Base-by-base conservation (phyloP, 78 protist genomes). In the Dictyostelium capitatum region DNA sequence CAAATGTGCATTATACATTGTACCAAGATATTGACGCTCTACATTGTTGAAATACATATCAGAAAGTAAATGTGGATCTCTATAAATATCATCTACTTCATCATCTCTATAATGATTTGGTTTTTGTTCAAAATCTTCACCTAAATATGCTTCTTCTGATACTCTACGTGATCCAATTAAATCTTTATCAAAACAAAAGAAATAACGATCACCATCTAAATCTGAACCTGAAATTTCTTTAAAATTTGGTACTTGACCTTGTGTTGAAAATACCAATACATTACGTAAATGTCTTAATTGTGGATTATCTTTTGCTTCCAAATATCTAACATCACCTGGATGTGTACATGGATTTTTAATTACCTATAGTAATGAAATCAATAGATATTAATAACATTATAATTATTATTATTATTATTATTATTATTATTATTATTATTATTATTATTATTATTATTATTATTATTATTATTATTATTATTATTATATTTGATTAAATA, bases 131-230 rank as follows among this genome's bases (percentile, higher is more conserved):
- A 75, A 28, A 2, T n/a, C n/a, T n/a, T 64, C 50, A 25, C 75
- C 75, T 6, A 67, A 17, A 62, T 80, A 59, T 3, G 53, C 37
- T 20, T 28, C 30, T 53, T 48, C 37, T n/a, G 53, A 54, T 32
- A 0, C 14, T 6, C 0, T 14, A 14, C 77, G 41, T 8, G 0
- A 47, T 23, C 37, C 30, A 5, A 84, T 64, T 6, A 93, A n/a
- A 0, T 73, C 57, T 12, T 25, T 23, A n/a, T 95, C 95, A 17
- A 15, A 95, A 12, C 79, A 72, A 23, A 82, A 32, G 56, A 83
- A 92, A 50, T 81, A 95, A 8, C 77, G 19, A 51, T 95, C 97
- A 46, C 97, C 97, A 77, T 95, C 97, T 41, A 95, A 28, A 84
- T 95, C 97, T 6, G 81, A 46, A 25, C 97, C 97, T 28, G 83